Percentiles rank a stretch among this genome's conserved stretches.
Conservation (phyloP, 2,329 filamentous ascomycete species). For the Sphaerulina musiva region DNA sequence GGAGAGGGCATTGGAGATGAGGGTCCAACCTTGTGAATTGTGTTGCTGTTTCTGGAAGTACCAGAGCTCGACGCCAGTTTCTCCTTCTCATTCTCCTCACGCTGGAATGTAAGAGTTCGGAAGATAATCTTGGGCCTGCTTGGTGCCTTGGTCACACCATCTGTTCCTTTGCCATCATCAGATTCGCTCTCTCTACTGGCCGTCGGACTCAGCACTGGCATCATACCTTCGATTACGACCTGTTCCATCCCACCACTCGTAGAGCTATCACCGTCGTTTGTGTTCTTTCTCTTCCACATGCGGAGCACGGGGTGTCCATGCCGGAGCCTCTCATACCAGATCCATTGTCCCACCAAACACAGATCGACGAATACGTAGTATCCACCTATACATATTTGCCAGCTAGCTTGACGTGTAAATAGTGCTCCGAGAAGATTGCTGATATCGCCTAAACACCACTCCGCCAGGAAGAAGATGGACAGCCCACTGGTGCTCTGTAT, state of each 20-base stretch:
- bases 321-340: slow-evolving; percentile 58
- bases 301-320: slow-evolving; percentile 42
- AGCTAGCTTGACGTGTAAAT: slow-evolving; percentile 57
- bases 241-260: slow-evolving; percentile 23
- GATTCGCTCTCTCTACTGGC: slow-evolving; percentile 5
- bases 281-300: slow-evolving; percentile 26
- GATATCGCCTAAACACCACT: slow-evolving; percentile 60
- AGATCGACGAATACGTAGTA: slow-evolving; percentile 64
- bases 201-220: slow-evolving; percentile 19
- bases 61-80: slow-evolving; percentile 21
- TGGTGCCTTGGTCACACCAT: slow-evolving; percentile 7
- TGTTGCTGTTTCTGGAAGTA: slow-evolving; percentile 24
- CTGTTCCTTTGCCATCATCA: slow-evolving; percentile 16
- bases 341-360: slow-evolving; percentile 55
- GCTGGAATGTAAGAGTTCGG: slow-evolving; percentile 28
- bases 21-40: slow-evolving; percentile 27
- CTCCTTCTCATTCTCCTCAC: slow-evolving; percentile 24
- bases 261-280: slow-evolving; percentile 13
- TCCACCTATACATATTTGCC: slow-evolving; percentile 58
- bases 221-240: slow-evolving; percentile 31
- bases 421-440: slow-evolving; percentile 58
- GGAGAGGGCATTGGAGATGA: slow-evolving; percentile 40
- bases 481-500: slow-evolving; percentile 59
- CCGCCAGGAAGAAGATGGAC: slow-evolving; percentile 58
- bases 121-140: slow-evolving; percentile 29